Base-by-base conservation (phyloP, 192 early-diverging fungal species). In the Thamnidium elegans region DNA sequence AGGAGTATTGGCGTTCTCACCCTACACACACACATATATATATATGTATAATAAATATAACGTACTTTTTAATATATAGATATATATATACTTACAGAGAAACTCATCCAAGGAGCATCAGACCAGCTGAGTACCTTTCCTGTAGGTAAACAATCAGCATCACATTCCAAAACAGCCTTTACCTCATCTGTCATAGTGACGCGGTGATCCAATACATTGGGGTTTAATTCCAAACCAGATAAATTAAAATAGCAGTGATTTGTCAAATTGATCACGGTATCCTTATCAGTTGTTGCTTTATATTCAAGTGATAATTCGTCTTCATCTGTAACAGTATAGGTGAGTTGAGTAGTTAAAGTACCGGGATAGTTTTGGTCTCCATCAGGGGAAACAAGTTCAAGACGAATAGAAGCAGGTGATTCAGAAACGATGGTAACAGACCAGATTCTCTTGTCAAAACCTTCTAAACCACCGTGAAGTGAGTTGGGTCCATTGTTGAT, bases 191-290 rank as follows among this genome's bases (percentile, higher is more conserved):
- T 62, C 55, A 86, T 75, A 14, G 78, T 42, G 34, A 86, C 78
- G 50, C 88, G 77, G 46, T 84, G 79, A 51, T 83, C 79, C 10
- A 78, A 68, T 20, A 86, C 71, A 7, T 78, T 79, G 10, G 72
- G 70, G 9, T 73, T 71, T 10, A 42, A 36, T 8, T 67, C 77
- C 34, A 87, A 78, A 17, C 94, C 93, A 42, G 90, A 82, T 34
- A 97, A 75, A 69, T 94, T 94, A 74, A 93, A 95, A 75, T 94
- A 97, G 15, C 89, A 75, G 68, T 97, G 94, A 74, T 89, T 91
- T 10, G 94, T 94, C 10, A 95, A 71, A 50, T 90, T 93, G 10
- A 90, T 70, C 44, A 90, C 71, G 0, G 88, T 92, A 3, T 70
- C 56, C 7, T 83, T 70, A 11, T 80, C 76, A 10, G 81, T 70